Evolutionary conservation across 2,329 filamentous ascomycete species (phyloP), one percentile per base, ranked within the genome.

Genomic region (Ascosphaera apis): DNA sequence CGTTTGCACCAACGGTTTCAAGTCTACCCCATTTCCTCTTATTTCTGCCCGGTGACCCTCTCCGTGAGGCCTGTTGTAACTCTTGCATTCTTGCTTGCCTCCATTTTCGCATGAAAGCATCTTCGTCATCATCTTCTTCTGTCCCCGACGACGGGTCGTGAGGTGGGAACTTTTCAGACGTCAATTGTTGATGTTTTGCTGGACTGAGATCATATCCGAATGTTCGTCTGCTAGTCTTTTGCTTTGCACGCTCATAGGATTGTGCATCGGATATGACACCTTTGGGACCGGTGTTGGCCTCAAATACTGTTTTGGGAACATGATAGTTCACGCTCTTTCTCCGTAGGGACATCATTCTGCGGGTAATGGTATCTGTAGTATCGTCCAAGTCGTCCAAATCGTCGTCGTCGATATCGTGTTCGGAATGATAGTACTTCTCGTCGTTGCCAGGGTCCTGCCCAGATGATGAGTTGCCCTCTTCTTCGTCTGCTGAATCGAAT

Each of bases 31-130:
- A 95, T 39, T 76, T 64, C 43, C 79, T 65, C 43, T 77, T 69
- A 46, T 76, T 83, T n/a, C n/a, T n/a, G n/a, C n/a, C n/a, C 1
- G 82, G 81, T 52, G 76, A 86, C 36, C 71, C 76, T 48, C 74
- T 70, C 48, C 77, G 64, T 42, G 65, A 77, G 41, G 66, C 66
- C 34, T 72, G 63, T 60, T 63, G 81, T 68, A 95, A 63, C 60
- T 95, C 81, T 41, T 70, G 66, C 50, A 86, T 62, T 39, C 88
- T 66, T 37, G 70, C 72, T 55, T 84, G 73, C 34, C 88, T 71
- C 88, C 88, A 98, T 48, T 77, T 68, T 43, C 71, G 65, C 56
- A 95, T 66, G 53, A 95, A 93, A 45, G 86, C 80, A 45, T 92
- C 83, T 33, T 70, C 65, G 31, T 72, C 66, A 34, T 66, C 66